Evolutionary conservation across 1,284 basidiomycete genomes (phyloP).

Genomic region (Rhizoctonia solani): DNA sequence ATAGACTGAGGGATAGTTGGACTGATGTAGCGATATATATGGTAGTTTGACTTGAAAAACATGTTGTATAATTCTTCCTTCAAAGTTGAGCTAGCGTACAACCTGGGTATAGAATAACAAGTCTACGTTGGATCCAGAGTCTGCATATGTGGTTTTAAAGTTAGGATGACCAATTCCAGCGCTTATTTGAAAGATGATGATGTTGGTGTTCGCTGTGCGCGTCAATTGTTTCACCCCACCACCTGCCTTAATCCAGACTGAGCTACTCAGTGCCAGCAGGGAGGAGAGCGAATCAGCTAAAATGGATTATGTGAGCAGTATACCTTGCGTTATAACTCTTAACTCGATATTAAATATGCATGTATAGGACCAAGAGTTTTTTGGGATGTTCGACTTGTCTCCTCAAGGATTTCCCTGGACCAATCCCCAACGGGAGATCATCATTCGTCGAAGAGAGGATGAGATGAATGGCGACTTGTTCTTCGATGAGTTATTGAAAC

Average conservation of each 20-base stretch:
- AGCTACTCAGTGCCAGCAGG: not conserved
- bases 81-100: conserved; percentile 21
- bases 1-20: not conserved
- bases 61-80: conserved; percentile 11
- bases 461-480: conserved; percentile 64
- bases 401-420: conserved; percentile 49
- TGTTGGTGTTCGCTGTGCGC: conserved; percentile 20
- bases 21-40: not conserved
- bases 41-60: not conserved
- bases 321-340: not conserved
- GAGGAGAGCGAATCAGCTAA: not conserved
- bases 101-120: conserved; percentile 7
- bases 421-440: conserved; percentile 53
- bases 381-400: conserved; percentile 39
- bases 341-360: not conserved
- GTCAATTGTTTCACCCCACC: conserved; percentile 6
- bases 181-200: conserved; percentile 28
- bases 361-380: conserved; percentile 27
- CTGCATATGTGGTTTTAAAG: not conserved
- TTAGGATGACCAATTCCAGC: conserved; percentile 5
- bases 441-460: conserved; percentile 61
- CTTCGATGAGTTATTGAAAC: conserved; percentile 69
- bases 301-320: conserved; percentile 32
- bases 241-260: not conserved
- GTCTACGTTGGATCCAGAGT: not conserved